Conservation (phyloP, 108 stramenopile genomes). For the Cyclotella sp. region DNA sequence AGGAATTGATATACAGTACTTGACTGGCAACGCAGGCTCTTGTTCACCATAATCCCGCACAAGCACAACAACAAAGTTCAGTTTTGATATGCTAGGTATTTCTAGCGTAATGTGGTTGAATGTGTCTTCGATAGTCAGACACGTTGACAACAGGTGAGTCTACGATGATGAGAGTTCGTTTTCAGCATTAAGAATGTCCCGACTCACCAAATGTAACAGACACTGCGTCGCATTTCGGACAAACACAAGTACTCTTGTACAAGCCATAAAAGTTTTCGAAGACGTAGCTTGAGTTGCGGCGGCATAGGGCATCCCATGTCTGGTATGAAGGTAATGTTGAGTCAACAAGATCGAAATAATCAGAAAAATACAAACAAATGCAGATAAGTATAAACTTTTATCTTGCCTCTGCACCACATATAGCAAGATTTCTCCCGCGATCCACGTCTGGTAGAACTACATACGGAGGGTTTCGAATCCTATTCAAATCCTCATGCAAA, state of each 20-base stretch:
- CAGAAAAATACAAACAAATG: background rate
- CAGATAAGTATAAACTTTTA: background rate
- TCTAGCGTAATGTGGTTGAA: constrained; percentile 87
- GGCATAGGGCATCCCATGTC: constrained; percentile 71
- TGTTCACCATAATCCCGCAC: constrained; percentile 20
- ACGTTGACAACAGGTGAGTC: background rate
- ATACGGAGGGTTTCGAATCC: constrained; percentile 91
- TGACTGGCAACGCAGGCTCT: constrained; percentile 23
- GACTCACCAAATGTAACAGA: constrained; percentile 89
- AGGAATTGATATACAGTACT: constrained; percentile 38
- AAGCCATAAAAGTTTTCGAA: constrained; percentile 85
- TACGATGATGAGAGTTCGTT: no score
- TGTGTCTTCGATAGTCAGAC: constrained; percentile 20
- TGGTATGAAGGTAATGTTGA: background rate
- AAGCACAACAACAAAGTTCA: constrained; percentile 25
- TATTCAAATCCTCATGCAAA: constrained; percentile 96
- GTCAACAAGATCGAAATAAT: background rate
- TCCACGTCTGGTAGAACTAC: constrained; percentile 83
- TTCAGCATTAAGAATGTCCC: no score
- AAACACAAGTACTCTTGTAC: constrained; percentile 87
- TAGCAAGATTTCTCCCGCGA: constrained; percentile 61
- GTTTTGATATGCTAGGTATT: constrained; percentile 61
- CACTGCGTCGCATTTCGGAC: constrained; percentile 82
- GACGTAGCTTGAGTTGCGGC: constrained; percentile 81
- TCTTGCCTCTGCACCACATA: constrained; percentile 68